phyloP scores from a whole-genome alignment of 805 yeast genomes.

The Sugiyamaella lignohabitans region DNA sequence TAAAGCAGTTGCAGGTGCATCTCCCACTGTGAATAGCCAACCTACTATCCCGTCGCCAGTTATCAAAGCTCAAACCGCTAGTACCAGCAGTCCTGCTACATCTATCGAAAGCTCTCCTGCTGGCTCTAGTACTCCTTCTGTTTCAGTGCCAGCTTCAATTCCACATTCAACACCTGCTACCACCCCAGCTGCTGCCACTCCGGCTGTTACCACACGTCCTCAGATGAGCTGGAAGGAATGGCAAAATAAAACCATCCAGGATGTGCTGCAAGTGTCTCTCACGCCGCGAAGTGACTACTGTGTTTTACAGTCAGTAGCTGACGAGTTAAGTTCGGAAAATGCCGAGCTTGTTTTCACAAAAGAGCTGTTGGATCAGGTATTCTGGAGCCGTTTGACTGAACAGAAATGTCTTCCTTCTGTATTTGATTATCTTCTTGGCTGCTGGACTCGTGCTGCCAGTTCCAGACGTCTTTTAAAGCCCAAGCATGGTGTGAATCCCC shows the following conservation, averaged over 20 bases:
- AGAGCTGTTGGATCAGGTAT: conserved; percentile 16
- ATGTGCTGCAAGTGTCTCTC: conserved; percentile 16
- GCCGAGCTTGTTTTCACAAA: conserved; percentile 5
- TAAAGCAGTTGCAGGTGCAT: background rate
- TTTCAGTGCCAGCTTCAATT: conserved; percentile 1
- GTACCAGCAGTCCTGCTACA: background rate
- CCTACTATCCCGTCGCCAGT: background rate
- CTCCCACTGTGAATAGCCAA: background rate
- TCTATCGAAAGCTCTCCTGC: background rate
- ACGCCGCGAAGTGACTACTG: conserved; percentile 4
- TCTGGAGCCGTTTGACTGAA: conserved; percentile 20
- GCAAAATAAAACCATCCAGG: conserved; percentile 14
- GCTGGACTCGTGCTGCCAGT: conserved; percentile 39
- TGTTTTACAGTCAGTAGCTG: conserved; percentile 10
- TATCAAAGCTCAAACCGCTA: background rate
- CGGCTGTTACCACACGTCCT: conserved; percentile 1
- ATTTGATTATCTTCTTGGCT: conserved; percentile 42
- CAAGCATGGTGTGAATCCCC: conserved; percentile 35
- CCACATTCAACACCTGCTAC: conserved; percentile 3
- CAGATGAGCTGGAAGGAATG: conserved; percentile 14
- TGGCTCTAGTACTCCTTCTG: background rate
- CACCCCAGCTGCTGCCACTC: conserved; percentile 2
- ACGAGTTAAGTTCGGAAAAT: conserved; percentile 17
- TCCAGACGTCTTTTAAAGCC: conserved; percentile 37
- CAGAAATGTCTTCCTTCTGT: conserved; percentile 27